These are phyloP conservation scores for Saksenaea oblongispora DNA, from an alignment of 371 early-diverging fungal species.

Conservation along the genomic window DNA sequence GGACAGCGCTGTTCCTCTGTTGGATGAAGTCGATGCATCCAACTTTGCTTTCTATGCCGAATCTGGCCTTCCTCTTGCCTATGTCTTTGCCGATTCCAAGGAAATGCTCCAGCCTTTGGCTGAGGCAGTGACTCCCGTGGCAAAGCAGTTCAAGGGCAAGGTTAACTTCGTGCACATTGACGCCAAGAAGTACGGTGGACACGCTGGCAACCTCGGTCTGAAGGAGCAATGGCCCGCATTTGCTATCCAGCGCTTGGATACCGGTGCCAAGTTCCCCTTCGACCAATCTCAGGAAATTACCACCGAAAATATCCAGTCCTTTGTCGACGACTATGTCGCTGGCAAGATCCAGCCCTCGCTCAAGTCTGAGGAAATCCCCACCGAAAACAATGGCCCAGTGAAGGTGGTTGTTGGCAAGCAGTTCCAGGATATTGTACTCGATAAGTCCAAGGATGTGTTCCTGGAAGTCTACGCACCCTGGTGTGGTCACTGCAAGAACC, in stretches of 20 bases:
- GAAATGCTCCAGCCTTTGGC: conserved; percentile 62
- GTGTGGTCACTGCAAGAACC: conserved; percentile 93
- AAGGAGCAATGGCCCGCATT: conserved; percentile 92
- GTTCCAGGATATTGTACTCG: conserved; percentile 80
- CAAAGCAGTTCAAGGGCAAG: conserved; percentile 84
- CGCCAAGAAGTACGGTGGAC: conserved; percentile 79
- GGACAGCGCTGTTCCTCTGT: conserved; percentile 76
- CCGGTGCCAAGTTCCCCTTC: conserved; percentile 80
- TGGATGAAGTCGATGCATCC: conserved; percentile 88
- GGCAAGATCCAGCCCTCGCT: conserved; percentile 78
- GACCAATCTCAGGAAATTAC: conserved; percentile 67
- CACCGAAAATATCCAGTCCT: conserved; percentile 55
- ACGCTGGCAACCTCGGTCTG: conserved; percentile 83
- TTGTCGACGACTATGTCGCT: conserved; percentile 65
- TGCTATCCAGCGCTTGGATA: conserved; percentile 77
- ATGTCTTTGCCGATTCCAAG: conserved; percentile 74
- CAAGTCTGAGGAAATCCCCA: conserved; percentile 87
- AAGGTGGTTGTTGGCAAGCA: conserved; percentile 85
- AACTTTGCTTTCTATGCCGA: conserved; percentile 86
- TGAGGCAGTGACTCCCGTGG: conserved; percentile 65
- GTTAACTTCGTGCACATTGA: conserved; percentile 88
- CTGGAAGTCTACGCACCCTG: conserved; percentile 94
- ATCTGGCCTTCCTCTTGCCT: conserved; percentile 85
- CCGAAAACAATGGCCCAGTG: conserved; percentile 82
- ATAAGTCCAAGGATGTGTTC: conserved; percentile 90